These are phyloP conservation scores for Paecilomyces niveus DNA, from an alignment of 2,329 filamentous ascomycete genomes.

Conservation along the genomic window DNA sequence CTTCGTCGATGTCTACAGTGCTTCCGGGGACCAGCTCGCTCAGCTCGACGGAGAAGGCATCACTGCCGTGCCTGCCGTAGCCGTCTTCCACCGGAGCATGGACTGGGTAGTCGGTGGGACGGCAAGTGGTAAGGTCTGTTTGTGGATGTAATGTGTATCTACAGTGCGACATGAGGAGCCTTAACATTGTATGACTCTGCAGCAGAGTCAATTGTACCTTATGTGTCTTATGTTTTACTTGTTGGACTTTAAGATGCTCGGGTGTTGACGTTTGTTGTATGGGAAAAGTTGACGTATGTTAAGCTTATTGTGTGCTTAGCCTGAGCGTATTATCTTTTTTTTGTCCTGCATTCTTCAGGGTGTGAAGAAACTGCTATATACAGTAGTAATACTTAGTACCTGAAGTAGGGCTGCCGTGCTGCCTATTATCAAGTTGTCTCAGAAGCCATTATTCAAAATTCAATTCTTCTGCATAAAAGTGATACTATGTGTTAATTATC, in stretches of 20 bases:
- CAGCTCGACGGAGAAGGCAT: slow-evolving; percentile 86
- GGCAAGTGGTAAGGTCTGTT: slow-evolving; percentile 81
- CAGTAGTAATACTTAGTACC: too few relatives aligned
- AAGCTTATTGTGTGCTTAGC: too few relatives aligned
- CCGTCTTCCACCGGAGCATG: slow-evolving; percentile 76
- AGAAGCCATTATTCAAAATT: too few relatives aligned
- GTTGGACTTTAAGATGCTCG: background rate
- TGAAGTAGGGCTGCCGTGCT: too few relatives aligned
- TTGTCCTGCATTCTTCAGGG: too few relatives aligned
- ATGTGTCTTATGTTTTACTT: background rate
- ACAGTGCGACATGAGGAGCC: background rate
- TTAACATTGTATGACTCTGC: background rate
- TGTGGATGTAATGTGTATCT: slow-evolving; percentile 63
- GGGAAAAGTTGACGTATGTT: too few relatives aligned
- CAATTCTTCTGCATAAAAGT: too few relatives aligned
- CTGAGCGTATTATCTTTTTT: too few relatives aligned
- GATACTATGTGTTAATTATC: too few relatives aligned
- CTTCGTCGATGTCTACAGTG: slow-evolving; percentile 85
- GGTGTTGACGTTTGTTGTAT: too few relatives aligned
- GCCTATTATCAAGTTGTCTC: too few relatives aligned
- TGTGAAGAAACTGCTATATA: too few relatives aligned
- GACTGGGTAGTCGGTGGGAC: slow-evolving; percentile 93
- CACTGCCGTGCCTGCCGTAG: slow-evolving; percentile 87
- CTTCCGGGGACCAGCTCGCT: slow-evolving; percentile 76
- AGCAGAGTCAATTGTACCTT: background rate